These are phyloP conservation scores for Sphaerosporella brunnea DNA, from an alignment of 495 filamentous ascomycete species.

Conservation along the genomic window DNA sequence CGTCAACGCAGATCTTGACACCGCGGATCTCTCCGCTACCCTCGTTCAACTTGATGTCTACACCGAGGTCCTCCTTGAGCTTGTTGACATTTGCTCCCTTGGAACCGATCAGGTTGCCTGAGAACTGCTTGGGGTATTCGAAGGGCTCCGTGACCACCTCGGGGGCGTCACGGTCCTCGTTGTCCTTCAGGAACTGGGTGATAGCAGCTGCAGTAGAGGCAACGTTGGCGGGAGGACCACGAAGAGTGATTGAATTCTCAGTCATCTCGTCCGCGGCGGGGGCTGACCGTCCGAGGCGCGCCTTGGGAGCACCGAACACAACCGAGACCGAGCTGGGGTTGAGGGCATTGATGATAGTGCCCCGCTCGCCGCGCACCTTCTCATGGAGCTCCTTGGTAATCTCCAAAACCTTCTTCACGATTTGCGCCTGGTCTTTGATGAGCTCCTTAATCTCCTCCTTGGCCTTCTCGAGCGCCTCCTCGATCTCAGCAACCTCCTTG, in stretches of 20 bases:
- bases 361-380: slow-evolving; percentile 50
- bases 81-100: slow-evolving; percentile 86
- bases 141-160: slow-evolving; percentile 59
- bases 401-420: slow-evolving; percentile 46
- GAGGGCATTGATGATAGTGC: slow-evolving; percentile 28
- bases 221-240: slow-evolving; percentile 56
- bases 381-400: slow-evolving; percentile 48
- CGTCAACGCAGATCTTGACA: slow-evolving; percentile 53
- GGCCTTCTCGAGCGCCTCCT: slow-evolving; percentile 36
- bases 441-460: slow-evolving; percentile 49
- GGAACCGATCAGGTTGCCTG: slow-evolving; percentile 83
- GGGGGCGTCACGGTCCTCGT: slow-evolving; percentile 72
- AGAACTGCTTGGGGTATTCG: slow-evolving; percentile 85
- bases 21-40: slow-evolving; percentile 45
- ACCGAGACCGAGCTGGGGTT: slow-evolving; percentile 21
- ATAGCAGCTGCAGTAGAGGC: slow-evolving; percentile 52
- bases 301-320: slow-evolving; percentile 16
- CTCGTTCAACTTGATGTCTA: slow-evolving; percentile 82
- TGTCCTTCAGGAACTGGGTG: slow-evolving; percentile 61
- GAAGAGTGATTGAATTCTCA: slow-evolving; percentile 45
- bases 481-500: slow-evolving; percentile 21
- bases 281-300: slow-evolving; percentile 33
- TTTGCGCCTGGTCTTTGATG: slow-evolving; percentile 52
- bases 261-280: slow-evolving; percentile 39
- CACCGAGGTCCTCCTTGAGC: slow-evolving; percentile 89